These are phyloP conservation scores for Blastomyces silverae DNA, from an alignment of 2,329 filamentous ascomycete species.

Conservation along the genomic window DNA sequence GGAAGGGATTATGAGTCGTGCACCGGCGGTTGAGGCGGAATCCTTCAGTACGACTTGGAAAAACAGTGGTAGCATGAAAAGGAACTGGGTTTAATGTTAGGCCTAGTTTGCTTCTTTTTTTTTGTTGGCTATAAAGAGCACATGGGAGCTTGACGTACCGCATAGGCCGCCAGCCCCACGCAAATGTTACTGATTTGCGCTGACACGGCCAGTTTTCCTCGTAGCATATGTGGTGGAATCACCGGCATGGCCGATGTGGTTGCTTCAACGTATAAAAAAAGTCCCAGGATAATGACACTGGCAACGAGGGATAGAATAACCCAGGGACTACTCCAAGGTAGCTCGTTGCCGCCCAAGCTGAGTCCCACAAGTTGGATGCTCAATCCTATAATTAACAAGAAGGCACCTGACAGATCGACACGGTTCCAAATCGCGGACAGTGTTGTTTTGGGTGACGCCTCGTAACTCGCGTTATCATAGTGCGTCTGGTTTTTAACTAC, in stretches of 20 bases:
- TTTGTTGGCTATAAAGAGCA: not conserved
- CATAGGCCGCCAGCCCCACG: conserved; percentile 56
- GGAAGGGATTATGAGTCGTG: conserved; percentile 41
- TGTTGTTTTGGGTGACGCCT: conserved; percentile 24
- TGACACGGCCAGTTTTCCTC: conserved; percentile 49
- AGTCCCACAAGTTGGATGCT: conserved; percentile 48
- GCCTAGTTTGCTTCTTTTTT: not conserved
- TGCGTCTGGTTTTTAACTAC: conserved; percentile 44
- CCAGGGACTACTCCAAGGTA: conserved; percentile 41
- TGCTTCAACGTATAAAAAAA: conserved; percentile 38
- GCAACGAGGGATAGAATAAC: conserved; percentile 37
- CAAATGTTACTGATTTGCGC: conserved; percentile 56
- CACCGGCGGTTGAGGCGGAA: conserved; percentile 41
- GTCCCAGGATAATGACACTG: conserved; percentile 34
- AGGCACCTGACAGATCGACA: conserved; percentile 53
- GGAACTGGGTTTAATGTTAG: conserved; percentile 29
- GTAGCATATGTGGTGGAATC: conserved; percentile 48
- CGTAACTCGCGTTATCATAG: not conserved
- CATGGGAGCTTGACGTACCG: conserved; percentile 35
- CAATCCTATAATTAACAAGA: conserved; percentile 53
- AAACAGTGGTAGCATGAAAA: conserved; percentile 45
- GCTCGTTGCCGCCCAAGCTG: conserved; percentile 42
- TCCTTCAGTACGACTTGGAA: conserved; percentile 41
- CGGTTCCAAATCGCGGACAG: conserved; percentile 45
- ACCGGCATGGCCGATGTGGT: conserved; percentile 40